Base-by-base conservation (phyloP, 164 flowering plant genomes). In the Sedum album region DNA sequence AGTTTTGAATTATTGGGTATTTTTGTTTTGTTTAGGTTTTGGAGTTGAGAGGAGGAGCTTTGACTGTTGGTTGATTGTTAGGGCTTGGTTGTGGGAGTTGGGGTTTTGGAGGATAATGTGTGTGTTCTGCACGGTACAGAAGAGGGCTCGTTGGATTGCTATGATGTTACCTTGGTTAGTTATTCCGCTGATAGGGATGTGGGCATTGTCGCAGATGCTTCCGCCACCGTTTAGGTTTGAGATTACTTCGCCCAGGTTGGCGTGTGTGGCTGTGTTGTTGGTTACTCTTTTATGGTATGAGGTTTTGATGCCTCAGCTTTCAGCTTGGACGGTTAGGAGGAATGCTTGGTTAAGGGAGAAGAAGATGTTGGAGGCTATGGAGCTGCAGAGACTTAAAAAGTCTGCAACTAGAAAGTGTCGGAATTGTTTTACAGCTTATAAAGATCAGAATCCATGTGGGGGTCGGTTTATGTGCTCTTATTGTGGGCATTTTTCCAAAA, bases 91-190 rank as follows among this genome's bases (percentile, higher is more conserved):
- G 4, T 20, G 65, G 65, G 33, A 31, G 10, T 61, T 61, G 28
- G 36, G 65, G 41, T 20, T 20, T 31, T 55, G 69, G 74, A 76
- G 79, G 88, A 88, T 86, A 89, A 93, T 93, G 98, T 93, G 98
- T 85, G 88, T 88, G 82, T 85, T 90, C 65, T 93, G 98, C 72
- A 93, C 83, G 68, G 82, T 90, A 76, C 98, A 89, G 82, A 93
- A 86, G 91, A 86, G 96, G 93, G 88, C 97, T 69, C 89, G 94
- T 77, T 79, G 85, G 76, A 82, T 88, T 44, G 1, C 48, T 44
- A 44, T 44, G 48, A 44, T 44, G 48, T 44, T 44, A 18, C 48
- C 48, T 44, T 44, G 17, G 98, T 83, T 93, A 71, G 96, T 91
- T 25, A 88, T 93, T 68, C 98, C 98, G 8, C 84, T 89, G 3